Percentiles rank a stretch among this genome's conserved stretches.
phyloP scores from a whole-genome alignment of 805 yeast species.

The Schizosaccharomyces osmophilus region DNA sequence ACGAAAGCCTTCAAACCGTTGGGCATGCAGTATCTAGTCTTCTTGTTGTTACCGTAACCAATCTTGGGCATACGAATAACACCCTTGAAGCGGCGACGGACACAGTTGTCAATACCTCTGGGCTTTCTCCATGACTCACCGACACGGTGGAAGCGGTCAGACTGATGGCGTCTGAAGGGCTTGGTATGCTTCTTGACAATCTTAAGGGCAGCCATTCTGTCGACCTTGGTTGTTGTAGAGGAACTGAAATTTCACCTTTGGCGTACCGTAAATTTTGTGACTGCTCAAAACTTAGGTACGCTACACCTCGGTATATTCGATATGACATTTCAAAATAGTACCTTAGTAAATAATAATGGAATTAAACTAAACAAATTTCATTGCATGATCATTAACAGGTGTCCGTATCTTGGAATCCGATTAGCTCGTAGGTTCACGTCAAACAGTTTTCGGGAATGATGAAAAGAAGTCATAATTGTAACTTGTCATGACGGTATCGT shows the following conservation, averaged over 20 bases:
- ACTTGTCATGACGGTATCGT: not conserved
- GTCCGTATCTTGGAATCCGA: no score
- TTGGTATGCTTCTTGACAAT: slow-evolving; percentile 97
- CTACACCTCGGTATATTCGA: not conserved
- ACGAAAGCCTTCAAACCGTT: slow-evolving; percentile 95
- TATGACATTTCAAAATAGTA: not conserved
- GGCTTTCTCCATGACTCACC: slow-evolving; percentile 99
- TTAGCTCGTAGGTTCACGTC: no score
- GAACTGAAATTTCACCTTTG: not conserved
- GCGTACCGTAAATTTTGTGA: not conserved
- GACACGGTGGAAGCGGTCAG: slow-evolving; percentile 98
- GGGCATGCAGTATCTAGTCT: slow-evolving; percentile 85
- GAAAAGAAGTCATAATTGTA: no score
- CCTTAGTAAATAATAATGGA: not conserved
- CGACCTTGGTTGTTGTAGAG: not conserved
- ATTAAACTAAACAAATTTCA: not conserved
- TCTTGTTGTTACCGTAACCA: slow-evolving; percentile 99
- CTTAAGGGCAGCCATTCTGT: slow-evolving; percentile 48
- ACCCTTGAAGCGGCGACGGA: slow-evolving; percentile 98
- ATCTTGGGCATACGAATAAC: slow-evolving; percentile 96
- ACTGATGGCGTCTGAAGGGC: slow-evolving; percentile 99
- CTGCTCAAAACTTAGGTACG: not conserved
- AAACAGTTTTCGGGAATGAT: no score
- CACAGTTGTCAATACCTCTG: slow-evolving; percentile 99
- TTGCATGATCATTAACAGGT: no score